Evolutionary conservation across 345 rosid genomes (phyloP).

Genomic region (Psidium guajava): DNA sequence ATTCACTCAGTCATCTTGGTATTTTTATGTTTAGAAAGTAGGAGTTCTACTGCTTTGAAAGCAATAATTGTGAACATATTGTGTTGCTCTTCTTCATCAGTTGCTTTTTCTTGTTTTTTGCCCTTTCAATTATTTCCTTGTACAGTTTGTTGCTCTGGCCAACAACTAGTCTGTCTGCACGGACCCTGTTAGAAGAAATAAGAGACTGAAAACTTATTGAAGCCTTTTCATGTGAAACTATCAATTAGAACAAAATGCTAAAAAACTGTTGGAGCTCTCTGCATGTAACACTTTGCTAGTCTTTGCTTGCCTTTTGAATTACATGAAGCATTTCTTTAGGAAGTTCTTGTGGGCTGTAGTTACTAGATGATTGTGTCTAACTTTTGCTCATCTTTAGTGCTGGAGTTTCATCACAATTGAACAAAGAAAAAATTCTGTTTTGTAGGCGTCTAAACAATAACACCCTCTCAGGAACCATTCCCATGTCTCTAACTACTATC

Average conservation of each 20-base stretch:
- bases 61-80: background rate
- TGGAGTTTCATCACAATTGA: background rate
- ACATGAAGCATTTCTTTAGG: background rate
- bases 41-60: background rate
- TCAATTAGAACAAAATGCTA: background rate
- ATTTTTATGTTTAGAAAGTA: background rate
- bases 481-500: slow-evolving; percentile 2
- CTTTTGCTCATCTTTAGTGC: background rate
- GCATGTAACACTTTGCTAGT: background rate
- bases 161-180: background rate
- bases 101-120: background rate
- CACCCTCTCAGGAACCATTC: slow-evolving; percentile 4
- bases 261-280: background rate
- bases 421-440: background rate
- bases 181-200: background rate
- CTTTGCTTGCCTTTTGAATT: background rate
- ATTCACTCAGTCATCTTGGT: background rate
- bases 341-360: background rate
- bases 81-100: background rate
- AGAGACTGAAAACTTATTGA: background rate
- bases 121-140: background rate
- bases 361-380: background rate
- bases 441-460: slow-evolving; percentile 16
- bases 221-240: background rate
- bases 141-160: background rate